Conservation (phyloP, 2,329 filamentous ascomycete genomes). For the Microdochium bolleyi region DNA sequence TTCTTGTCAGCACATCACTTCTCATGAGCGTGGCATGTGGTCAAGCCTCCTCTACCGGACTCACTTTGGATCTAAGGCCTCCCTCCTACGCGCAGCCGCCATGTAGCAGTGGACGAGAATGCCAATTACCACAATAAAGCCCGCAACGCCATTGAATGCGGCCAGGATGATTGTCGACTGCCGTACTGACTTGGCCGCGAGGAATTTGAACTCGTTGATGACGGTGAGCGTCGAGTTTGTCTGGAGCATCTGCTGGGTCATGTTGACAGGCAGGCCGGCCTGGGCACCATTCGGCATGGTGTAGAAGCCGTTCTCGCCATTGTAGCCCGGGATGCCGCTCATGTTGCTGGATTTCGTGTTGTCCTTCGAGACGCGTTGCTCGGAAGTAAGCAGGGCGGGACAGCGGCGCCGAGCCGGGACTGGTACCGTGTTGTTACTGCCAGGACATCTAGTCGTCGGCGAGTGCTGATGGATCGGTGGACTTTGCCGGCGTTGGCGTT, state of each 20-base stretch:
- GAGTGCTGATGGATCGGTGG: neutral
- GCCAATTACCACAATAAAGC: conserved; percentile 45
- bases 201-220: conserved; percentile 43
- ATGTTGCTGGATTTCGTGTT: neutral
- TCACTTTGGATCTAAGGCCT: conserved; percentile 29
- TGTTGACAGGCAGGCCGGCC: conserved; percentile 15
- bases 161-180: conserved; percentile 55
- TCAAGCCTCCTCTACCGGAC: conserved; percentile 26
- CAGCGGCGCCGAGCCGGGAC: neutral
- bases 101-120: conserved; percentile 50
- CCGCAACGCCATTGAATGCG: conserved; percentile 51
- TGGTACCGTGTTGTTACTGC: neutral
- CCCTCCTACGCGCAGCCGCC: conserved; percentile 27
- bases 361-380: neutral
- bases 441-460: neutral
- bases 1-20: neutral
- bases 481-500: neutral
- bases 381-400: neutral
- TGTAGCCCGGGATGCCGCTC: neutral
- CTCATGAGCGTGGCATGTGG: neutral
- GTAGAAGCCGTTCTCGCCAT: conserved; percentile 1
- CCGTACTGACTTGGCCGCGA: conserved; percentile 47
- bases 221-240: conserved; percentile 35
- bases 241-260: conserved; percentile 17
- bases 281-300: conserved; percentile 13